These are phyloP conservation scores for Alternaria panax DNA, from an alignment of 2,329 filamentous ascomycete genomes.

Conservation along the genomic window DNA sequence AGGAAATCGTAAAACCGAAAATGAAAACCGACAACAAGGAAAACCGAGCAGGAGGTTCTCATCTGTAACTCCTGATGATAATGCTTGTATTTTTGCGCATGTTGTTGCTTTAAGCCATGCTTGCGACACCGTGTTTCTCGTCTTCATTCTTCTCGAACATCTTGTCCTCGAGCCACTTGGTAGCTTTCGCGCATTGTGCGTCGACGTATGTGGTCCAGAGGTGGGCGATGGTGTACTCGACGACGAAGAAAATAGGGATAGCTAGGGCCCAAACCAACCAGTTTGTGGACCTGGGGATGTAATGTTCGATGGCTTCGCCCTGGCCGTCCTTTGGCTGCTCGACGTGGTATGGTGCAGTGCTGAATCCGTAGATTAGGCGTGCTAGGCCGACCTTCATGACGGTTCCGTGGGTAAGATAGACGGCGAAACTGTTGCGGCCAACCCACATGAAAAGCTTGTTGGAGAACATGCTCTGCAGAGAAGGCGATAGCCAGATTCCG, in stretches of 20 bases:
- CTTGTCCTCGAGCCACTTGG: slow-evolving; percentile 57
- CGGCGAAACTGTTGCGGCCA: slow-evolving; percentile 63
- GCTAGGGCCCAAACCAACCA: slow-evolving; percentile 51
- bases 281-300: slow-evolving; percentile 51
- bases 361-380: slow-evolving; percentile 62
- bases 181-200: slow-evolving; percentile 57
- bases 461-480: slow-evolving; percentile 58
- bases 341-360: slow-evolving; percentile 52
- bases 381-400: slow-evolving; percentile 60
- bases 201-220: slow-evolving; percentile 63
- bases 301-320: slow-evolving; percentile 52
- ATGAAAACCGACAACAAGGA: background rate
- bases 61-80: slow-evolving; percentile 7
- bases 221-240: slow-evolving; percentile 58
- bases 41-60: slow-evolving; percentile 15
- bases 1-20: slow-evolving; percentile 11
- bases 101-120: slow-evolving; percentile 29
- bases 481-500: slow-evolving; percentile 60
- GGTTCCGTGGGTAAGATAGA: slow-evolving; percentile 63
- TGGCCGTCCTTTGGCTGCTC: slow-evolving; percentile 50
- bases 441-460: slow-evolving; percentile 62
- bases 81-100: background rate
- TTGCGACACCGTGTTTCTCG: slow-evolving; percentile 39
- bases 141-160: slow-evolving; percentile 58
- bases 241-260: slow-evolving; percentile 56